Base-by-base conservation (phyloP, 768 basidiomycete species). In the Serendipita sp. region DNA sequence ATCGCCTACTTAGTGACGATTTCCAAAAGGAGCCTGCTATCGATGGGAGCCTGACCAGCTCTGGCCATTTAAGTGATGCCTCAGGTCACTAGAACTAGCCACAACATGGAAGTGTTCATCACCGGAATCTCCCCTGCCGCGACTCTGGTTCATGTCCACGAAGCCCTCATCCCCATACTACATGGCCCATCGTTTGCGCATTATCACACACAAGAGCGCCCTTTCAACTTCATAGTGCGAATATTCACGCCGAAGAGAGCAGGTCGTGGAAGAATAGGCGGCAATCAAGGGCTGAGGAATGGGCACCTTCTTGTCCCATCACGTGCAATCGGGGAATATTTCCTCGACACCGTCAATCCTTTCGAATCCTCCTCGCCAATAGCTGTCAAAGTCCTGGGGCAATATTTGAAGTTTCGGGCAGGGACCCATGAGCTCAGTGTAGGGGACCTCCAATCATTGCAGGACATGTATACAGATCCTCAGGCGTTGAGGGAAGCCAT, bases 91-190 rank as follows among this genome's bases (percentile, higher is more conserved):
- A 5, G 5, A 14, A 38, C 7, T 14, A 5, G 7, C 34, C 34
- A 38, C 34, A 14, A 38, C 24, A 78, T 78, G 78, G 76, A 77
- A 42, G 68, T 79, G 48, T 65, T 68, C 20, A 67, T 78, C 33
- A 68, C 66, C 16, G 68, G 70, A 24, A 63, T 79, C 11, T 63
- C 69, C 17, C 71, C 66, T 63, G 73, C 75, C 17, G 78, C 77
- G 2, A 79, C 76, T 62, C 67, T 76, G 43, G 85, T 79, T 75
- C 78, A 80, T 33, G 75, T 88, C 20, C 83, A 78, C n/a, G 76
- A 80, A 38, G 74, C 71, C 3, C 75, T 90, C 51, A 81, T 81
- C 1, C 62, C 66, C 3, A 74, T 83, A 33, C 72, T 90, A 0
- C 88, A 89, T 65, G 76, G 77, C 2, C 71, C 74, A 3, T 34